phyloP scores from a whole-genome alignment of 306 rosid genomes.

The Cercis canadensis region DNA sequence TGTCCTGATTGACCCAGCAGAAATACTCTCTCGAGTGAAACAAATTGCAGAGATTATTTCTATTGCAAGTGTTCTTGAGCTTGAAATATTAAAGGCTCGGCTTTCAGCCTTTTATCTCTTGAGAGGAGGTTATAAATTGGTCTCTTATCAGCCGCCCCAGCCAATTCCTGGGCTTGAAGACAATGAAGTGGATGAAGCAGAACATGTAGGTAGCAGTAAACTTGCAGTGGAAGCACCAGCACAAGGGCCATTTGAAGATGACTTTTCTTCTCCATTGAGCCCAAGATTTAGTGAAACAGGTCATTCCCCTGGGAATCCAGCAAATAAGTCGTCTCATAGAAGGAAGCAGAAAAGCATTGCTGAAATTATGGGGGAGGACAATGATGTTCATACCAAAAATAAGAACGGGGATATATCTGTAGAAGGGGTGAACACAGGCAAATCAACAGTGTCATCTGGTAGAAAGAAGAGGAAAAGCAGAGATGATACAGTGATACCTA shows the following conservation, averaged over 20 bases:
- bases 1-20: slow-evolving; percentile 45
- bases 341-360: slow-evolving; percentile 86
- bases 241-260: slow-evolving; percentile 69
- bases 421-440: slow-evolving; percentile 34
- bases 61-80: slow-evolving; percentile 50
- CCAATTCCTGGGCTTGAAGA: slow-evolving; percentile 74
- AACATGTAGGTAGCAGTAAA: slow-evolving; percentile 8
- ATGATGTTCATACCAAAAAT: slow-evolving; percentile 34
- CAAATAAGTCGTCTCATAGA: slow-evolving; percentile 41
- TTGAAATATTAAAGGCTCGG: slow-evolving; percentile 51
- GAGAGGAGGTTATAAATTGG: slow-evolving; percentile 63
- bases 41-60: slow-evolving; percentile 39
- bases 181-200: slow-evolving; percentile 26
- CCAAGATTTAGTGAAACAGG: slow-evolving; percentile 34
- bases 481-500: slow-evolving; percentile 34
- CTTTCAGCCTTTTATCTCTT: slow-evolving; percentile 59
- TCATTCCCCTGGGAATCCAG: slow-evolving; percentile 38
- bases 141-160: slow-evolving; percentile 52
- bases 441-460: slow-evolving; percentile 34
- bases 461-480: slow-evolving; percentile 50
- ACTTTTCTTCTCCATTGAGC: slow-evolving; percentile 47
- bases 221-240: slow-evolving; percentile 47
- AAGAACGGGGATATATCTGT: slow-evolving; percentile 33
- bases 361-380: slow-evolving; percentile 62
- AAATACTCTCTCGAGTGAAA: slow-evolving; percentile 64